phyloP scores from a whole-genome alignment of 2,329 filamentous ascomycete species.

The Fusarium sp. region DNA sequence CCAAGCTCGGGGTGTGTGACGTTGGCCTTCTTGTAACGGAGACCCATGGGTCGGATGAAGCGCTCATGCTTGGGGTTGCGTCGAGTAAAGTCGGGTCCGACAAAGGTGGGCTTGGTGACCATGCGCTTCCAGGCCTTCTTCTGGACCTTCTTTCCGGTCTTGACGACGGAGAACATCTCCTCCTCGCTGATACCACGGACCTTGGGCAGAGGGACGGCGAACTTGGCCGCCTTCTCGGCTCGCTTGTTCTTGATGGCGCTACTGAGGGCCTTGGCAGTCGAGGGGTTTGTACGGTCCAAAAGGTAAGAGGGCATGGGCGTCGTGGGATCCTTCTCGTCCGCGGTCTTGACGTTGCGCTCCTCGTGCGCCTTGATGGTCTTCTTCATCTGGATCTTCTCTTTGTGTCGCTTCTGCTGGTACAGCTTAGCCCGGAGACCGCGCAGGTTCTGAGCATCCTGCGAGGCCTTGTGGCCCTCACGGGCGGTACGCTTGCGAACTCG shows the following conservation, averaged over 20 bases:
- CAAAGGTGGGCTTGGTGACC: constrained; percentile 76
- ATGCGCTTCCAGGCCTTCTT: constrained; percentile 86
- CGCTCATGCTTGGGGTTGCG: constrained; percentile 83
- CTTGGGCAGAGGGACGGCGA: constrained; percentile 91
- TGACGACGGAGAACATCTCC: constrained; percentile 97
- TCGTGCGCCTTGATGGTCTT: constrained; percentile 96
- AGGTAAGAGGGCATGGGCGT: constrained; percentile 93
- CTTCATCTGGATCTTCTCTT: constrained; percentile 98
- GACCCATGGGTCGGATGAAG: constrained; percentile 65
- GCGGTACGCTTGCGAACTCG: constrained; percentile 87
- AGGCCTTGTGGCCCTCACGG: constrained; percentile 89
- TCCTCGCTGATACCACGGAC: constrained; percentile 92
- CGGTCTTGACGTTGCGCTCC: constrained; percentile 94
- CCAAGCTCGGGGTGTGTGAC: constrained; percentile 81
- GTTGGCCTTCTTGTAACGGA: constrained; percentile 66
- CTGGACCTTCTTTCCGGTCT: constrained; percentile 93
- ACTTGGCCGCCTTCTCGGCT: constrained; percentile 92
- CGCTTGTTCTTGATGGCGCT: constrained; percentile 97
- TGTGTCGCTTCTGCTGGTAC: constrained; percentile 91
- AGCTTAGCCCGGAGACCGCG: constrained; percentile 93
- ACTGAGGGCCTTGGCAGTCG: constrained; percentile 76
- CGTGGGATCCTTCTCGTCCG: constrained; percentile 80
- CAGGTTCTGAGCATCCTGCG: constrained; percentile 92
- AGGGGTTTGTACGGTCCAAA: constrained; percentile 80
- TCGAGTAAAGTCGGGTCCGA: constrained; percentile 90